A percentile compares a stretch with the other conserved stretches of the same genome.
phyloP scores from a whole-genome alignment of 2,329 filamentous ascomycete species.

The Fusarium scirpi region DNA sequence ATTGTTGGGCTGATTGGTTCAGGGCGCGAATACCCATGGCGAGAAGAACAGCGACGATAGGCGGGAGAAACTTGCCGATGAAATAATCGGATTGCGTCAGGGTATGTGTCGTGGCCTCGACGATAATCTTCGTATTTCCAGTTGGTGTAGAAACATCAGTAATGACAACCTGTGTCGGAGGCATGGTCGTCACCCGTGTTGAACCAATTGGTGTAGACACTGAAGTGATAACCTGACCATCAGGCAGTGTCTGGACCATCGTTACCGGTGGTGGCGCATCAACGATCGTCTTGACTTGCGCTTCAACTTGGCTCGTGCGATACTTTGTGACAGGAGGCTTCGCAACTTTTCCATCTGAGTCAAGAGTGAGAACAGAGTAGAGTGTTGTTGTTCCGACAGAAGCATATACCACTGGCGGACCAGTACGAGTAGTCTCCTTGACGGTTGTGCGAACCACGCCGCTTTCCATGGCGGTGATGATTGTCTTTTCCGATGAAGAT shows the following conservation, averaged over 20 bases:
- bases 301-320: constrained; percentile 25
- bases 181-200: constrained; percentile 32
- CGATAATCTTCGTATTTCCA: constrained; percentile 15
- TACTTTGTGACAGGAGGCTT: constrained; percentile 22
- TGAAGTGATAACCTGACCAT: constrained; percentile 26
- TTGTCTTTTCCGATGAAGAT: constrained; percentile 9
- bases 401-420: constrained; percentile 27
- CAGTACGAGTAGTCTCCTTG: constrained; percentile 15
- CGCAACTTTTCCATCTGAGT: constrained; percentile 13
- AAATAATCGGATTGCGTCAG: constrained; percentile 50
- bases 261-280: constrained; percentile 19
- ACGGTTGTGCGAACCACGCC: constrained; percentile 18
- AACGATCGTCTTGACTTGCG: constrained; percentile 33
- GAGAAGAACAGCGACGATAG: constrained; percentile 55
- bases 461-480: constrained; percentile 5
- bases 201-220: constrained; percentile 22
- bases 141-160: constrained; percentile 30
- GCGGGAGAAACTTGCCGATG: constrained; percentile 57
- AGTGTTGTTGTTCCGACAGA: constrained; percentile 34
- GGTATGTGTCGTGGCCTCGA: constrained; percentile 31
- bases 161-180: constrained; percentile 26
- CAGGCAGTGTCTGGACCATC: constrained; percentile 23
- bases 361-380: constrained; percentile 32
- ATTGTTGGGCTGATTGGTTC: constrained; percentile 56
- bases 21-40: constrained; percentile 56